Evolutionary conservation across 2,329 filamentous ascomycete genomes (phyloP), one percentile per base, ranked within the genome.

Genomic region (Neonectria ditissima): DNA sequence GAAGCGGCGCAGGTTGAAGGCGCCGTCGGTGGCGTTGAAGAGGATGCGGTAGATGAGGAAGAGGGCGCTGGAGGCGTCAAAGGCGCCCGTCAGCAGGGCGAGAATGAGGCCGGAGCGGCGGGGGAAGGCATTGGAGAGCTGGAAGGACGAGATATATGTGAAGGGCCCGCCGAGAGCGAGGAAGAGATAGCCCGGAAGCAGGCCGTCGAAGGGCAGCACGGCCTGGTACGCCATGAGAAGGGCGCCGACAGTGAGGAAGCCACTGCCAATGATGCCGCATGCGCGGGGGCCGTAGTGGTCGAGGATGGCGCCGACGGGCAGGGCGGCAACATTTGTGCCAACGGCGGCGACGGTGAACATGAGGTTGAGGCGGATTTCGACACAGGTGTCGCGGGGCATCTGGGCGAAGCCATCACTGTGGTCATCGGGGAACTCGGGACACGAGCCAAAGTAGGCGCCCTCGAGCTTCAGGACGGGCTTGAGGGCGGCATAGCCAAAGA

Each of bases 321-420:
- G 84, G 13, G 94, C 94, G 43, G 89, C 92, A 13, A 97, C 91
- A 73, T 97, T 97, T 41, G 94, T 97, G 7, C 88, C 91, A 10
- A 97, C 93, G 14, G 93, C 94, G 13, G 94, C 94, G 43, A 94
- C 86, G 6, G 93, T 97, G 82, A 97, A 97, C 92, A 97, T 97
- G 69, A 97, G 82, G 77, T 97, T 97, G 60, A 97, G 85, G 63
- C 84, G 84, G 56, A 89, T 87, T 62, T 78, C 76, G 45, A 87
- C 62, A 83, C 80, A 75, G 78, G 86, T n/a, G 77, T 73, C 69
- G 20, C 62, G 62, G 3, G 66, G 56, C 22, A 71, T 63, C 16
- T 69, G 73, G 55, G 67, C 74, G 39, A 71, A 47, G 47, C 41
- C 34, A 16, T 63, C 34, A 20, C 62, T 45, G 5, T 55, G 48